A percentile compares a stretch with the other conserved stretches of the same genome.
These are phyloP conservation scores for Pinus albicaulis DNA, from an alignment of 75 land plant species.

Conservation along the genomic window DNA sequence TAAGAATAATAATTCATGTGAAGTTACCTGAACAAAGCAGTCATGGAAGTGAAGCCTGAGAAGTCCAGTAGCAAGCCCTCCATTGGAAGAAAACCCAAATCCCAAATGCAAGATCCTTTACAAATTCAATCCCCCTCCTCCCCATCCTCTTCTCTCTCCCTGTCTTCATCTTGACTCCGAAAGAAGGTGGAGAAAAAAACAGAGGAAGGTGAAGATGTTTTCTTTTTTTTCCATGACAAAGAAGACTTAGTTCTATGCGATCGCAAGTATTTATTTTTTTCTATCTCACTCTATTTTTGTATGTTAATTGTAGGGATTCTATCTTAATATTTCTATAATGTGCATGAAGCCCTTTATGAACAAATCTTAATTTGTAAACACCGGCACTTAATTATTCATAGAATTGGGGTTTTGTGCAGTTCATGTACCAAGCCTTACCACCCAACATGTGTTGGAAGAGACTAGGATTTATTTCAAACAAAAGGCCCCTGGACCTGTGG, in stretches of 20 bases:
- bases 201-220: constrained; percentile 89
- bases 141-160: neutral
- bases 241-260: constrained; percentile 92
- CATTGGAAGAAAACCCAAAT: too few species aligned
- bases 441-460: constrained; percentile 86
- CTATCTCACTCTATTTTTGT: neutral
- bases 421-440: constrained; percentile 96
- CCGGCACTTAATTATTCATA: too few species aligned
- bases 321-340: neutral
- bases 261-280: constrained; percentile 39
- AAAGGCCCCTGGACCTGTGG: constrained; percentile 92
- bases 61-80: constrained; percentile 18
- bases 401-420: constrained; percentile 31
- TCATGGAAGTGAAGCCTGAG: constrained; percentile 55
- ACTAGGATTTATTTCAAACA: constrained; percentile 71
- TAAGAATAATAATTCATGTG: too few species aligned
- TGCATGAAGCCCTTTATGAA: too few species aligned
- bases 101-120: too few species aligned
- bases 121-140: too few species aligned
- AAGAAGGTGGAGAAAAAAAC: constrained; percentile 36
- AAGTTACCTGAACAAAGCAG: constrained; percentile 45
- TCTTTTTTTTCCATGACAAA: constrained; percentile 93
- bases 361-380: too few species aligned
- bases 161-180: neutral
- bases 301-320: neutral